phyloP scores from a whole-genome alignment of 441 rosid species.

The Pelargonium australe region DNA sequence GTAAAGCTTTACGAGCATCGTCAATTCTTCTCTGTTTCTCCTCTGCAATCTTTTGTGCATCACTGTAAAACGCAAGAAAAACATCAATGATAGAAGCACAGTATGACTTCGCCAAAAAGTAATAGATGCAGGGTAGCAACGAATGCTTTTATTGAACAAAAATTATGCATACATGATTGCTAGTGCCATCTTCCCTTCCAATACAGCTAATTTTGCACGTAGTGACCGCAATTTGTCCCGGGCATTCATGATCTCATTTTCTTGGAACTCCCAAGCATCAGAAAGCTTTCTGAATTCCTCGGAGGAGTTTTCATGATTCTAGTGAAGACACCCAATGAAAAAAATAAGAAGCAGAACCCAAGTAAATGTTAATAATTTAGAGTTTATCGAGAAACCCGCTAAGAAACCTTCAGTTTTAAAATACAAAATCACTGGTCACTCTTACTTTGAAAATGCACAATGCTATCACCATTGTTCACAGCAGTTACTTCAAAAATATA shows the following conservation, averaged over 20 bases:
- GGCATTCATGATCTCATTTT: slow-evolving; percentile 63
- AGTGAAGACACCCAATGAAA: slow-evolving; percentile 8
- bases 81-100: background rate
- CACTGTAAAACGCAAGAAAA: slow-evolving; percentile 35
- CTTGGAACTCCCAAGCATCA: slow-evolving; percentile 80
- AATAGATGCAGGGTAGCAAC: background rate
- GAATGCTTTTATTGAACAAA: slow-evolving; percentile 5
- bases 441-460: no score
- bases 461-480: no score
- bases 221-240: slow-evolving; percentile 56
- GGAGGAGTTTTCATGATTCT: slow-evolving; percentile 35
- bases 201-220: slow-evolving; percentile 65
- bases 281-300: slow-evolving; percentile 43
- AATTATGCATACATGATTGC: slow-evolving; percentile 46
- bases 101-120: slow-evolving; percentile 3
- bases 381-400: no score
- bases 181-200: slow-evolving; percentile 84
- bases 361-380: background rate
- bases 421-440: no score
- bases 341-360: background rate
- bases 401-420: no score
- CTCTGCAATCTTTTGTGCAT: slow-evolving; percentile 56
- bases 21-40: slow-evolving; percentile 64
- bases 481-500: no score
- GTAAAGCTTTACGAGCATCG: slow-evolving; percentile 55